Base-by-base conservation (phyloP, 257 asterid species). In the Solanum dulcamara region DNA sequence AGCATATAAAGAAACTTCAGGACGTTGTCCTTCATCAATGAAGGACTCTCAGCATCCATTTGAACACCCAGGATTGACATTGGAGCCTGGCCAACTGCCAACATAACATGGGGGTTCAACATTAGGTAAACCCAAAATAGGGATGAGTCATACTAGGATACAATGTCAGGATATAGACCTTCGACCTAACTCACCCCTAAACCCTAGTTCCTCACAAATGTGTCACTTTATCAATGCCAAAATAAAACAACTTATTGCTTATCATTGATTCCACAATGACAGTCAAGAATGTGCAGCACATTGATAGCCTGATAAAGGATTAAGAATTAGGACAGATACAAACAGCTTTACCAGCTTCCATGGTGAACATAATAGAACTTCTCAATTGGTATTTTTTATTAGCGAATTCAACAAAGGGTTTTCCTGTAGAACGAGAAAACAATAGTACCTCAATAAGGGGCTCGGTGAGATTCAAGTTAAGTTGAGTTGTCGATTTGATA, bases 381-480 rank as follows among this genome's bases (percentile, higher is more conserved):
- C 18, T 20, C 40, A 53, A 33, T 37, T 32, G 72, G 71, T 18
- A 15, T 11, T 28, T 67, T 6, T 75, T 6, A 50, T 66, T 62
- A 85, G 24, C 6, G 55, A 66, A 38, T 62, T 82, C 18, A 13
- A 18, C 38, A 53, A 62, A 75, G 44, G 18, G 11, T 46, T 75
- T 48, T 33, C 62, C 60, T 26, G 64, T 50, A 79, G 60, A 42
- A 67, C 32, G 66, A 13, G 59, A 37, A 33, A 75, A 75, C 70
- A 38, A 81, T 17, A 60, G 51, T 94, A 93, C 99, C 99, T 96
- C 99, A 71, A 95, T 89, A 87, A 93, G 88, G 84, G 98, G 89
- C 88, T 93, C 98, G 18, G 93, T 94, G 72, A 95, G 81, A 88
- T 96, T 96, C 91, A 96, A 87, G 87, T 96, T 96, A 84, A 96